phyloP scores from a whole-genome alignment of 192 early-diverging fungal genomes.

The Gigaspora rosea region DNA sequence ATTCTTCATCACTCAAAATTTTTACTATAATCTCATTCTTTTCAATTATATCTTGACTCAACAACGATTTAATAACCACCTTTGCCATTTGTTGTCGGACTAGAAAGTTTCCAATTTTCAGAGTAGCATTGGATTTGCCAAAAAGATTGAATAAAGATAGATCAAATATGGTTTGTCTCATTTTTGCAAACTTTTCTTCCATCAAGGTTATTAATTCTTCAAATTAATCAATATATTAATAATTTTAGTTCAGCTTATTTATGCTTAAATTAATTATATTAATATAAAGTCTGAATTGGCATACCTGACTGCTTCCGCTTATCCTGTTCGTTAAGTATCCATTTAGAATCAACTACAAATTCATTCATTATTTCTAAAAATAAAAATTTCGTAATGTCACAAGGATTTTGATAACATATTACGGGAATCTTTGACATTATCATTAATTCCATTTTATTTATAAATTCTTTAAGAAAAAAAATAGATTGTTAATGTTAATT shows the following conservation, averaged over 20 bases:
- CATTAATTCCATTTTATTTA: neutral
- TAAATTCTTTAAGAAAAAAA: neutral
- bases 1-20: conserved; percentile 13
- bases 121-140: neutral
- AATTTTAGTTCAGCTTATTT: neutral
- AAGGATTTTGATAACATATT: neutral
- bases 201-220: neutral
- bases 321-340: conserved; percentile 3
- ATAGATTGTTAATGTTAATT: neutral
- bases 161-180: conserved; percentile 15
- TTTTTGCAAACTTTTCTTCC: conserved; percentile 11
- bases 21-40: neutral
- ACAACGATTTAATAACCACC: conserved; percentile 4
- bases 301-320: neutral
- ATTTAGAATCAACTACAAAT: conserved; percentile 9
- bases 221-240: neutral
- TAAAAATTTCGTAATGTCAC: conserved; percentile 16
- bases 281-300: neutral
- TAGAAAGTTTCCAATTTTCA: conserved; percentile 1
- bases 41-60: neutral
- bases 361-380: conserved; percentile 26
- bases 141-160: neutral
- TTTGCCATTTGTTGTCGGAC: conserved; percentile 5
- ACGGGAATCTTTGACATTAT: neutral
- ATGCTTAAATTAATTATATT: neutral